Base-by-base conservation (phyloP, 805 yeast genomes). In the Kodamaea kaohsiungensis region DNA sequence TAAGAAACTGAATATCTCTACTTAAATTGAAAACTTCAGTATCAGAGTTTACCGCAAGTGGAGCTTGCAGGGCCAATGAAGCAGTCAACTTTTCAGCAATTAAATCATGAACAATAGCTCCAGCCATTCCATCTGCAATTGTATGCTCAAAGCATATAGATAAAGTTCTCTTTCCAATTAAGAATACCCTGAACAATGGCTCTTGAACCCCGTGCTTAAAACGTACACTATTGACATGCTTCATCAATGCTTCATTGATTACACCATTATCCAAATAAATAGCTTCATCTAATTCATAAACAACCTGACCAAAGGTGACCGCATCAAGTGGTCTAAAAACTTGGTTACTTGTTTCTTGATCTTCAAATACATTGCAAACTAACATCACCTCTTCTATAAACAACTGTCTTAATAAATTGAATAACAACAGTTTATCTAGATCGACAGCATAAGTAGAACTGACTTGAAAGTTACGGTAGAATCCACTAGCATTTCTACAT, bases 101-200 rank as follows among this genome's bases (percentile, higher is more conserved):
- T 2, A 66, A 60, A 54, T 74, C 75, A 51, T 73, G 77, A 58
- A 74, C 68, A 45, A 60, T 58, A 35, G 59, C 61, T 0, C 70
- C 77, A 7, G 67, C 75, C 6, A 73, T 59, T 1, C 78, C 79
- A 55, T 75, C 79, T n/a, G 68, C 68, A 12, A 72, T 62, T 3
- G 77, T 67, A 56, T 75, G 79, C 50, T 75, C 79, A 22, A 71
- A 66, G 10, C 48, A 0, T 64, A 61, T 2, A 52, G 70, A 1
- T 67, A 62, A 18, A 22, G 64, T 57, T 22, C 53, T 53, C 2
- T 57, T 49, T 0, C 69, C 72, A 3, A 63, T 50, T 8, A 73
- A 38, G 17, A 69, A 35, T 40, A 73, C 37, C 46, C 64, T 66
- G 58, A 75, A 65, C 18, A 71, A 60, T 7, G 76, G 75, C 40